A percentile compares a stretch with the other conserved stretches of the same genome.
Conservation (phyloP, 192 early-diverging fungal genomes). For the Phycomyces blakesleeanus region DNA sequence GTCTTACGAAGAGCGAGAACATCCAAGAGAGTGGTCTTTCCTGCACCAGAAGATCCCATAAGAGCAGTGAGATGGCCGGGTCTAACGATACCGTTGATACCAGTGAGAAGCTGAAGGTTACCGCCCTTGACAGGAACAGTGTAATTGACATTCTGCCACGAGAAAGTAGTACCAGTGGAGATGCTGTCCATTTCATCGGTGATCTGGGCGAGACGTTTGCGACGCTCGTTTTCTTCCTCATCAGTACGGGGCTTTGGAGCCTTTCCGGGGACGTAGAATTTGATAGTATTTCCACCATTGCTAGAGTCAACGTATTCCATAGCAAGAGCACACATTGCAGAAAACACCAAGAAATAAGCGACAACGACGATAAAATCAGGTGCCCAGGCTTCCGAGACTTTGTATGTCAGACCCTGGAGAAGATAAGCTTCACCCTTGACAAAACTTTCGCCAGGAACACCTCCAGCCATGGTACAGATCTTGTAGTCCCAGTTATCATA, state of each 20-base stretch:
- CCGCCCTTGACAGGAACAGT: constrained; percentile 60
- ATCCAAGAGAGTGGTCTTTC: constrained; percentile 77
- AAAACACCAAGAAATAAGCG: constrained; percentile 44
- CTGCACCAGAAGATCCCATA: constrained; percentile 92
- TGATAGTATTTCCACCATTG: constrained; percentile 50
- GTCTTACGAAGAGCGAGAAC: constrained; percentile 77
- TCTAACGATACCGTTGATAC: constrained; percentile 64
- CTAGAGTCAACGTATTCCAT: constrained; percentile 66
- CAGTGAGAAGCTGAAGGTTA: constrained; percentile 63
- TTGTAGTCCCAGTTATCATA: constrained; percentile 41
- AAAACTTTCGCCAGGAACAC: constrained; percentile 44
- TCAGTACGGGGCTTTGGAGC: constrained; percentile 20
- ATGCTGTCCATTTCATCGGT: constrained; percentile 34
- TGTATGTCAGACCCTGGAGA: constrained; percentile 49
- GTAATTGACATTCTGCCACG: constrained; percentile 68
- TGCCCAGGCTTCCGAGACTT: constrained; percentile 54
- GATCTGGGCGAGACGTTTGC: constrained; percentile 17
- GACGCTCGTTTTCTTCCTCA: constrained; percentile 34
- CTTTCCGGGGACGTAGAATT: constrained; percentile 43
- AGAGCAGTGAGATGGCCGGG: constrained; percentile 82
- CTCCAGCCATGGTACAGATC: constrained; percentile 63
- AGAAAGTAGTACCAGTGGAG: constrained; percentile 46
- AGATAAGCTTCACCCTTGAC: constrained; percentile 65
- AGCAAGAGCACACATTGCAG: constrained; percentile 39
- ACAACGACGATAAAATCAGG: constrained; percentile 55